Conservation (phyloP, 441 rosid genomes). For the Arabidopsis hybrid region DNA sequence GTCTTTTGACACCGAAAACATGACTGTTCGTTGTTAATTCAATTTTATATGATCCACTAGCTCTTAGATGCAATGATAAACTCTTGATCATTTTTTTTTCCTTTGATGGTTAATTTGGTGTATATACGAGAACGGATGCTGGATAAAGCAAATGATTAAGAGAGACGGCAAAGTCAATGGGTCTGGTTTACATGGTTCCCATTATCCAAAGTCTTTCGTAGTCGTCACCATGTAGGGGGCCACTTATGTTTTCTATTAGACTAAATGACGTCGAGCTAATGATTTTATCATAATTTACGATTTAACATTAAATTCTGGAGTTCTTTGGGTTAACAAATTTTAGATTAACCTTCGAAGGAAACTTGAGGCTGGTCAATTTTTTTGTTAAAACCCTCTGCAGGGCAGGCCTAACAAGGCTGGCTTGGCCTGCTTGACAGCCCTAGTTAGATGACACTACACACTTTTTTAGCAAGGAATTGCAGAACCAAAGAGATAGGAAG, state of each 20-base stretch:
- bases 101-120: slow-evolving; percentile 3
- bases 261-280: background rate
- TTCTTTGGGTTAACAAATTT: too few species aligned
- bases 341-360: too few species aligned
- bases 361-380: too few species aligned
- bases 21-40: slow-evolving; percentile 11
- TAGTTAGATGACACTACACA: too few species aligned
- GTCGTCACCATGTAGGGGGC: slow-evolving; percentile 34
- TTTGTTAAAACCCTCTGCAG: too few species aligned
- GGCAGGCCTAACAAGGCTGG: too few species aligned
- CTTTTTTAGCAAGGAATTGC: background rate
- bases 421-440: too few species aligned
- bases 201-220: slow-evolving; percentile 15
- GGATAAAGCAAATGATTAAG: slow-evolving; percentile 27
- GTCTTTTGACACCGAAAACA: background rate
- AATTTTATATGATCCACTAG: slow-evolving; percentile 13
- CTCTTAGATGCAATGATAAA: background rate
- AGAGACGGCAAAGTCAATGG: slow-evolving; percentile 35
- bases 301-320: too few species aligned
- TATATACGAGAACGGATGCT: background rate
- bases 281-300: slow-evolving; percentile 1
- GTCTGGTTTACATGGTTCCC: slow-evolving; percentile 26
- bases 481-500: background rate
- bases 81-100: background rate
- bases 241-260: slow-evolving; percentile 6